Base-by-base conservation (phyloP, 176 grass and related monocot genomes). In the Stipa capillata region DNA sequence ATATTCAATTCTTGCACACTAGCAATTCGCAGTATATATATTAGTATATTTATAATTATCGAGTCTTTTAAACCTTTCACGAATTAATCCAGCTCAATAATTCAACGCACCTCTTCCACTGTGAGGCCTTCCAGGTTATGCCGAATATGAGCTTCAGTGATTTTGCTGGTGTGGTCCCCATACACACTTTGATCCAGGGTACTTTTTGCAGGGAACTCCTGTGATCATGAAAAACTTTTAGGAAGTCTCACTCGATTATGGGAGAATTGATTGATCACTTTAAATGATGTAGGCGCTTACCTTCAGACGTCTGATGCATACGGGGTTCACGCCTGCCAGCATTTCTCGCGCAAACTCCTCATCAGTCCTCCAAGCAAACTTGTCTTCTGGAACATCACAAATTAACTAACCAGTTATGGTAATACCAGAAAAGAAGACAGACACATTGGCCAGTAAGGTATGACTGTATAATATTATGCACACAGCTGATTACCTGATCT, bases 291-390 rank as follows among this genome's bases (percentile, higher is more conserved):
- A 39, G 48, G 48, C 2, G 18, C 87, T 64, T 41, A 97, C 89
- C 91, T 78, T 81, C 62, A 98, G 78, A 18, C 72, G 90, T 69
- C 42, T 85, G 61, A 98, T 98, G 11, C 87, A 53, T 29, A 98
- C 90, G 4, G 95, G 95, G 74, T 98, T 98, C 35, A 98, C 90
- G 8, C 95, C 95, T 32, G 92, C 96, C 36, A 98, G 87, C 86
- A 90, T 95, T 87, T 98, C 92, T 64, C 96, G 70, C 1, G 85
- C 86, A 74, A 98, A 98, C 79, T 98, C 92, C 25, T 95, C 96
- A 12, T 98, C 92, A 28, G 85, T 85, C 72, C 90, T 98, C 96
- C 96, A 98, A 20, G 86, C 92, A 87, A 81, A 81, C 11, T 88
- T 85, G 35, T 85, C 73, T 60, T 84, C 94, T 88, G 78, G 62